Evolutionary conservation across 352 stramenopile species (phyloP).

Genomic region (Pythium aphanidermatum): DNA sequence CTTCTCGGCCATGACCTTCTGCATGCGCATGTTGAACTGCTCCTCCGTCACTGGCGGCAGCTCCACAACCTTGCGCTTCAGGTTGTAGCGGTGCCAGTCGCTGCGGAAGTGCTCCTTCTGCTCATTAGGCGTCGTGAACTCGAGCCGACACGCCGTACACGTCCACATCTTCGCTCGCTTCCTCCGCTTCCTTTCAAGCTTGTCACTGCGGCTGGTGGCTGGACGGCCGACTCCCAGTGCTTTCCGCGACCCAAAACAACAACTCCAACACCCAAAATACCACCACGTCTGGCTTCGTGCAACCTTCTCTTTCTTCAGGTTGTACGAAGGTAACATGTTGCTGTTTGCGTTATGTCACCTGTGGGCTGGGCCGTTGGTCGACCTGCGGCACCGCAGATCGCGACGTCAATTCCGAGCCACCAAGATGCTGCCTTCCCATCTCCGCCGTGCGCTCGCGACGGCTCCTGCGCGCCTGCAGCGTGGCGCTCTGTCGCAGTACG

Average conservation of each 20-base stretch:
- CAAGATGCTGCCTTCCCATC: too few relatives aligned
- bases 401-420: neutral
- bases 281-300: too few relatives aligned
- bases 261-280: neutral
- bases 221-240: neutral
- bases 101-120: slow-evolving; percentile 92
- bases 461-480: neutral
- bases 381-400: neutral
- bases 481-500: neutral
- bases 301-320: too few relatives aligned
- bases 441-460: slow-evolving; percentile 3
- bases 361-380: too few relatives aligned
- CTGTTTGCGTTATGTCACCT: too few relatives aligned
- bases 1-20: slow-evolving; percentile 59
- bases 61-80: slow-evolving; percentile 96
- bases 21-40: slow-evolving; percentile 80
- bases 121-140: slow-evolving; percentile 48
- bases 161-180: slow-evolving; percentile 46
- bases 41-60: slow-evolving; percentile 89
- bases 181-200: slow-evolving; percentile 1
- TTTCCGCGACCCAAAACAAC: neutral
- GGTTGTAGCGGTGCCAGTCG: slow-evolving; percentile 96
- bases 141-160: slow-evolving; percentile 73
- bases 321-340: too few relatives aligned
- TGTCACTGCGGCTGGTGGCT: too few relatives aligned